Evolutionary conservation across 148 eudicot genomes (phyloP), one percentile per base, ranked within the genome.

Genomic region (Amaranthus palmeri): DNA sequence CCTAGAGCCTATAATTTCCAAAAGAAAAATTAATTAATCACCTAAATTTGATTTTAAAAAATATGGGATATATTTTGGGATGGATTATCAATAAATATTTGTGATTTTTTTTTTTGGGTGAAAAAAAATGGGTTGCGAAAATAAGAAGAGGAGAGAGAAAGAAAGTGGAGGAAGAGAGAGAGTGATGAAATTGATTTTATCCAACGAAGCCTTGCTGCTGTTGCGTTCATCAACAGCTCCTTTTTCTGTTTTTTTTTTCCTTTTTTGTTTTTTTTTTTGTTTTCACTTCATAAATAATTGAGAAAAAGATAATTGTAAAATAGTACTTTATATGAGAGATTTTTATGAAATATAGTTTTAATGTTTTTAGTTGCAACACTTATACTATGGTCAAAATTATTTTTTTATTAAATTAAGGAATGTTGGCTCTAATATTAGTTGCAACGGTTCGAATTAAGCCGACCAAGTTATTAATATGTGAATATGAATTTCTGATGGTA

Each of bases 191-290:
- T 6, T 9, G 59, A 50, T 44, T 66, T 49, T 56, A 74, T 74
- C 77, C 77, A 50, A 48, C 57, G 71, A 66, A 65, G 57, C 71
- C 69, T 65, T 71, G 75, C 45, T 10, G 74, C 51, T 78, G 68
- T 60, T 78, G 77, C 73, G 64, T 78, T 73, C 67, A 67, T 61
- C 69, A 45, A 61, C 81, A 74, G 71, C 77, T 65, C 65, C 64
- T 53, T 50, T 58, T 71, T 69, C 52, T 60, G 13, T 48, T 61
- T 36, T 72, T 17, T 61, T 17, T 61, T 51, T 43, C 8, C 6
- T 51, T 45, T 5, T 70, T 57, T 42, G n/a, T 4, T 7, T 10
- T 52, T 43, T 57, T 7, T 52, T 42, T 7, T 36, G 51, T 8
- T 4, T 25, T 13, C 40, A 41, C 5, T 65, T 65, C 18, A 8